Evolutionary conservation across 2,329 filamentous ascomycete species (phyloP).

Genomic region (Exophiala xenobiotica): DNA sequence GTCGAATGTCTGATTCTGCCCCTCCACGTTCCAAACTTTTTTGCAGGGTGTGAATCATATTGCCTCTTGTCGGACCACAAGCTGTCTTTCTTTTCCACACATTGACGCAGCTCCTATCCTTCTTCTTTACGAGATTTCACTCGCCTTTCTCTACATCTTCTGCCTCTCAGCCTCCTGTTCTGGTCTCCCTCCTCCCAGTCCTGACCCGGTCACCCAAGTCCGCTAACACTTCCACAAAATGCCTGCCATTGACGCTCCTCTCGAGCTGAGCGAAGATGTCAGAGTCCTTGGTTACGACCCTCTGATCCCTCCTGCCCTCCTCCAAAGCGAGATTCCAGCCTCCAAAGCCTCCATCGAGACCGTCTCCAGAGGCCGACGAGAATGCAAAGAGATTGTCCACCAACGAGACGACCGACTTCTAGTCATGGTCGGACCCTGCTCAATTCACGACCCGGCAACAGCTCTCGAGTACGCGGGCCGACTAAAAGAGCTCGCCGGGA

Average conservation of each 20-base stretch:
- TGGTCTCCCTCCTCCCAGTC: conserved; percentile 45
- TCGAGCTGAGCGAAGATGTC: conserved; percentile 28
- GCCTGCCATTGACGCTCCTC: conserved; percentile 25
- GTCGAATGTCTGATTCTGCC: not conserved
- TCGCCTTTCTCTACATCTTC: not conserved
- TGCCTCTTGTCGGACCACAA: not conserved
- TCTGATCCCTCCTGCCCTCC: conserved; percentile 86
- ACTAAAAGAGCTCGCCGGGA: conserved; percentile 76
- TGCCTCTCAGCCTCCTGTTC: not conserved
- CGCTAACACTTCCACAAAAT: conserved; percentile 50
- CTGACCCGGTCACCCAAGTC: conserved; percentile 47
- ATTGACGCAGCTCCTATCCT: not conserved
- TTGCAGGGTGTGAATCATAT: conserved; percentile 13
- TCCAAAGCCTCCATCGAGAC: conserved; percentile 47
- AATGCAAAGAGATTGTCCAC: conserved; percentile 61
- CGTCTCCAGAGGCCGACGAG: conserved; percentile 59
- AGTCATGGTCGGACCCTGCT: conserved; percentile 91
- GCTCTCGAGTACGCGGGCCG: conserved; percentile 91
- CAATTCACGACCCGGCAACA: conserved; percentile 89
- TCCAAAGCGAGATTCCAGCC: conserved; percentile 84
- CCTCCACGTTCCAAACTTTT: conserved; percentile 10
- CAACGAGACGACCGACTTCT: conserved; percentile 62
- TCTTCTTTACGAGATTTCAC: not conserved
- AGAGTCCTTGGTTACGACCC: conserved; percentile 87
- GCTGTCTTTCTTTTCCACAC: not conserved